A percentile compares a stretch with the other conserved stretches of the same genome.
Evolutionary conservation across 176 grass and related monocot species (phyloP).

Genomic region (Thinopyrum elongatum): DNA sequence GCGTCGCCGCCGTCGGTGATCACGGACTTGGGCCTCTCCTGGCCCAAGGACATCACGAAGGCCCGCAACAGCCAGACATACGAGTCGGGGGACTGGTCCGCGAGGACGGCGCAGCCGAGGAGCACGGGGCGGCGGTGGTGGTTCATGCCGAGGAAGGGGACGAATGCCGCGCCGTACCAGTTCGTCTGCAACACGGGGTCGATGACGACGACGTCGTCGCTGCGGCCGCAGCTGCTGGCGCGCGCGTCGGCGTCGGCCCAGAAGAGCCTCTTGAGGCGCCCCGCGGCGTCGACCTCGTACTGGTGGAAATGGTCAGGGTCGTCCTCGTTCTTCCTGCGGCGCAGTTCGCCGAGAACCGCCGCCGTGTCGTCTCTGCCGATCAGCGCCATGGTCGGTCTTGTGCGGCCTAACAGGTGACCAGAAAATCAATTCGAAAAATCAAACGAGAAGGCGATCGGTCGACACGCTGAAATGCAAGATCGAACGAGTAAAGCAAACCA

Average conservation of each 20-base stretch:
- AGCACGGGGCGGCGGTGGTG: constrained; percentile 5
- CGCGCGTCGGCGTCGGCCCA: not conserved
- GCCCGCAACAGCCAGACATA: not conserved
- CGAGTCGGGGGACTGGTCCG: not conserved
- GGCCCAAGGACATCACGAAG: not conserved
- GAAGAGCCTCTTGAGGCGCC: constrained; percentile 10
- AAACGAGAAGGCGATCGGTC: not conserved
- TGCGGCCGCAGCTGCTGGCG: not conserved
- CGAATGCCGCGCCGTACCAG: not conserved
- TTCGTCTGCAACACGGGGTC: constrained; percentile 20
- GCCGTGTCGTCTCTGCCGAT: not conserved
- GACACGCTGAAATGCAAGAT: not conserved
- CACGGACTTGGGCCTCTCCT: not conserved
- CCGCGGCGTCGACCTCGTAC: not conserved
- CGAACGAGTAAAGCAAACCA: not conserved
- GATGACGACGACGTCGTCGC: constrained; percentile 14
- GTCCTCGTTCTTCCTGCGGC: not conserved
- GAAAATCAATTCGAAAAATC: not conserved
- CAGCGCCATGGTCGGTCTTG: not conserved
- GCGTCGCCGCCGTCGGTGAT: constrained; percentile 29
- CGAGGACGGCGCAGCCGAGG: not conserved
- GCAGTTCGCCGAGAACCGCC: not conserved
- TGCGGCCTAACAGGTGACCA: not conserved
- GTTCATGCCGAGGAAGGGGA: constrained; percentile 20
- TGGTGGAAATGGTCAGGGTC: not conserved